Percentiles rank a stretch among this genome's conserved stretches.
These are phyloP conservation scores for Tylopilus intermedius DNA, from an alignment of 768 basidiomycete genomes.

Conservation along the genomic window DNA sequence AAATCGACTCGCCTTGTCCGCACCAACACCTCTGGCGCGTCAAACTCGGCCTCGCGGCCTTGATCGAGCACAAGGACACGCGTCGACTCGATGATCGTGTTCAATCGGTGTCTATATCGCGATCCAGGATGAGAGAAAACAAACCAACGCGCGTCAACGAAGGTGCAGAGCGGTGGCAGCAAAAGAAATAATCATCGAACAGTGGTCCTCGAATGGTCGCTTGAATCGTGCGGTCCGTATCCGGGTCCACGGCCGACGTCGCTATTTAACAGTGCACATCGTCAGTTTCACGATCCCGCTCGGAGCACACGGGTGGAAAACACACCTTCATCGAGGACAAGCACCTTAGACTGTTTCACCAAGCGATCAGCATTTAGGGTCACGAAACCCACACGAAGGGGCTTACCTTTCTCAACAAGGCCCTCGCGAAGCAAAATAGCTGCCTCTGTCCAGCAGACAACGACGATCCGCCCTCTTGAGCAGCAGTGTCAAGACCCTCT, in stretches of 20 bases:
- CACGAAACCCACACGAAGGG: not conserved
- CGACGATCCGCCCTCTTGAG: slow-evolving; percentile 76
- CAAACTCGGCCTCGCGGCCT: slow-evolving; percentile 82
- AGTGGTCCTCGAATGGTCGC: slow-evolving; percentile 77
- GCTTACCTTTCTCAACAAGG: slow-evolving; percentile 66
- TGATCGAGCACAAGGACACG: slow-evolving; percentile 77
- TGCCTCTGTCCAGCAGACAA: slow-evolving; percentile 84
- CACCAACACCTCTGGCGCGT: slow-evolving; percentile 62
- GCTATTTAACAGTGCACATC: slow-evolving; percentile 36
- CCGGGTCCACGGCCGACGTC: slow-evolving; percentile 85
- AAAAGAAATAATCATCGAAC: slow-evolving; percentile 45
- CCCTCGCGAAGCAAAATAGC: slow-evolving; percentile 83
- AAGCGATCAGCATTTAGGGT: not conserved
- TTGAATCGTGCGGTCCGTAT: slow-evolving; percentile 87
- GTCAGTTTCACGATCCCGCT: not conserved
- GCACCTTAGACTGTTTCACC: slow-evolving; percentile 59
- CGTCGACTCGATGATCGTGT: slow-evolving; percentile 80
- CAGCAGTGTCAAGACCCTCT: slow-evolving; percentile 64
- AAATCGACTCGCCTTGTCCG: slow-evolving; percentile 53
- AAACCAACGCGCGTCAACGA: too few relatives aligned
- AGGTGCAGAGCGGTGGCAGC: too few relatives aligned
- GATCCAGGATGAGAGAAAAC: too few relatives aligned
- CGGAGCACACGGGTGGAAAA: not conserved
- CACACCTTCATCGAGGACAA: slow-evolving; percentile 89
- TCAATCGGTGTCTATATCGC: slow-evolving; percentile 59